Conservation (phyloP, 1,284 basidiomycete species). For the Macrocystidia cucumis region DNA sequence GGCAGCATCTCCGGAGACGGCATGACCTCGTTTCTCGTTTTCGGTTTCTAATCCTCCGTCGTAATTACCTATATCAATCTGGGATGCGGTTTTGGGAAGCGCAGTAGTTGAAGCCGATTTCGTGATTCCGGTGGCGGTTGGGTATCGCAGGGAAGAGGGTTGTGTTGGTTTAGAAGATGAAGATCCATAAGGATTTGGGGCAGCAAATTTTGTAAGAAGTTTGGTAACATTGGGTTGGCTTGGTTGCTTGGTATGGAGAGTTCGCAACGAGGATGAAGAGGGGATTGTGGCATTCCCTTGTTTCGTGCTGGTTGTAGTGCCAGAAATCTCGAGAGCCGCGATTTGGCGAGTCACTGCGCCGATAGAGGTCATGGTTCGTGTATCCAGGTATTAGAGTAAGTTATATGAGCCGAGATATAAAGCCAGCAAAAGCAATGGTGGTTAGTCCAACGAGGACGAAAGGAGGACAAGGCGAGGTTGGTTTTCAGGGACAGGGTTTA, state of each 20-base stretch:
- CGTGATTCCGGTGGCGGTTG: conserved; percentile 5
- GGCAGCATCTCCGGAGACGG: conserved; percentile 60
- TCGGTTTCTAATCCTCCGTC: conserved; percentile 82
- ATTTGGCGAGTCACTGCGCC: conserved; percentile 19
- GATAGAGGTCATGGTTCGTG: conserved; percentile 16
- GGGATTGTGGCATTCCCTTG: conserved; percentile 12
- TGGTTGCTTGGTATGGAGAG: conserved; percentile 39
- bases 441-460: too few relatives aligned
- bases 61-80: conserved; percentile 74
- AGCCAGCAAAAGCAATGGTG: too few relatives aligned
- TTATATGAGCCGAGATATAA: too few relatives aligned
- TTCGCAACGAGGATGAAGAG: conserved; percentile 10
- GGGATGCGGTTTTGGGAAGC: not conserved
- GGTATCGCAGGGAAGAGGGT: conserved; percentile 26
- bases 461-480: too few relatives aligned
- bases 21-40: conserved; percentile 49
- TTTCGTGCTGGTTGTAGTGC: too few relatives aligned
- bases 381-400: too few relatives aligned
- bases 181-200: conserved; percentile 32
- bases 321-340: conserved; percentile 18
- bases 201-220: conserved; percentile 52
- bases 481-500: too few relatives aligned
- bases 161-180: conserved; percentile 21
- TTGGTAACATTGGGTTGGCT: conserved; percentile 50
- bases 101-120: conserved; percentile 7